A percentile compares a stretch with the other conserved stretches of the same genome.
Conservation (phyloP, 495 filamentous ascomycete genomes). For the Xylaria venustula region DNA sequence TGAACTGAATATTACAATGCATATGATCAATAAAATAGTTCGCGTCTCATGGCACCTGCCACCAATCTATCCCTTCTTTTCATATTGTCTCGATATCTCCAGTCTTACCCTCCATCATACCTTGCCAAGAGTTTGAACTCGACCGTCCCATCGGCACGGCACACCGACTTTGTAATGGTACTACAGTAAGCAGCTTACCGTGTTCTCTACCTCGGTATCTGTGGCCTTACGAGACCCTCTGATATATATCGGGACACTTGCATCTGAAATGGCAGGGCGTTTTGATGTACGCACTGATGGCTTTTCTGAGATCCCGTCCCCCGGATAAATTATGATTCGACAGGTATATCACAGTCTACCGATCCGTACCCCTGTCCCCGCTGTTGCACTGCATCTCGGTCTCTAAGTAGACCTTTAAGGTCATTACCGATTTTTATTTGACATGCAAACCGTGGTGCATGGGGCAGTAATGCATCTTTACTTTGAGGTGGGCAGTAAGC, state of each 20-base stretch:
- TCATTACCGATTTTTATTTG: neutral
- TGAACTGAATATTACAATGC: too few species aligned
- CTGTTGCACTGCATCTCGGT: neutral
- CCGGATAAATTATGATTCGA: conserved; percentile 6
- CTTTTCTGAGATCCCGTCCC: neutral
- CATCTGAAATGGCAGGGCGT: neutral
- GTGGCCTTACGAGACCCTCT: neutral
- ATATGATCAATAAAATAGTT: too few species aligned
- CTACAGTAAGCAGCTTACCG: neutral
- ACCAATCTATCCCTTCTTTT: too few species aligned
- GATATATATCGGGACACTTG: neutral
- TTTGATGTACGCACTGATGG: conserved; percentile 4
- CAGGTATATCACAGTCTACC: neutral
- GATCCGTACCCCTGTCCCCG: neutral
- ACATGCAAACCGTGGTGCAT: neutral
- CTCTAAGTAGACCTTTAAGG: neutral
- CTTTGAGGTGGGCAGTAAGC: too few species aligned
- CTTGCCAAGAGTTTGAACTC: too few species aligned
- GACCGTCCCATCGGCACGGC: too few species aligned
- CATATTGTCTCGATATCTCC: too few species aligned
- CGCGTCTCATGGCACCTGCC: too few species aligned
- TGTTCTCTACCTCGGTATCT: neutral
- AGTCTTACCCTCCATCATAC: too few species aligned
- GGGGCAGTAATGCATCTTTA: too few species aligned
- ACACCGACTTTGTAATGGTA: neutral